Evolutionary conservation across 345 rosid species (phyloP).

Genomic region (Moricandia moricandioides): DNA sequence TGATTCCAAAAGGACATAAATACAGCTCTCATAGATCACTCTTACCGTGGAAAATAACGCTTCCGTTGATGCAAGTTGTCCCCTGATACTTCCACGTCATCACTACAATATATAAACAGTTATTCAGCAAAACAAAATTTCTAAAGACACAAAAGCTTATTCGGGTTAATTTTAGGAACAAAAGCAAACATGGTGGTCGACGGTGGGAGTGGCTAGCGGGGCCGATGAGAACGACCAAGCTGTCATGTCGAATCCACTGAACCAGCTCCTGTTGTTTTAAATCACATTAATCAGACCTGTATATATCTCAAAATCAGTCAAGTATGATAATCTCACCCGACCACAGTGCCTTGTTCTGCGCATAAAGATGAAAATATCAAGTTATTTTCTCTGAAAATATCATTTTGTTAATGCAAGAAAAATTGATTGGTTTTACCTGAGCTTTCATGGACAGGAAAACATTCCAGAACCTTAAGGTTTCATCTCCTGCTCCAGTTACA

Average conservation of each 20-base stretch:
- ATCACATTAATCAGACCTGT: not conserved
- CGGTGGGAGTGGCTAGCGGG: no score
- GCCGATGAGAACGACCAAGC: no score
- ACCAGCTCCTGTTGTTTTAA: no score
- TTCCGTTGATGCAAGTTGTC: conserved; percentile 39
- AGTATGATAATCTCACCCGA: not conserved
- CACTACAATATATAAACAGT: conserved; percentile 44
- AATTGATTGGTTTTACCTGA: conserved; percentile 47
- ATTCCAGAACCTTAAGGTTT: conserved; percentile 93
- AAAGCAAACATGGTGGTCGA: no score
- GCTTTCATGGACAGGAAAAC: conserved; percentile 94
- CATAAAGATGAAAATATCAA: not conserved
- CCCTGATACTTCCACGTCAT: conserved; percentile 42
- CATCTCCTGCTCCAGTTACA: conserved; percentile 98
- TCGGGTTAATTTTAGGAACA: no score
- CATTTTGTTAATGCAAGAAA: not conserved
- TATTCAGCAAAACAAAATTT: no score
- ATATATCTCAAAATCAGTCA: not conserved
- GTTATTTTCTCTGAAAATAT: not conserved
- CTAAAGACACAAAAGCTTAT: no score
- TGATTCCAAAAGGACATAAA: no score
- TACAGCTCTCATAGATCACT: conserved; percentile 33
- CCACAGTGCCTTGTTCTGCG: conserved; percentile 54
- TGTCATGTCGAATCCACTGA: no score
- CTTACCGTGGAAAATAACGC: conserved; percentile 79